These are phyloP conservation scores for Vaccinium corymbosum DNA, from an alignment of 148 eudicot species.

Conservation along the genomic window DNA sequence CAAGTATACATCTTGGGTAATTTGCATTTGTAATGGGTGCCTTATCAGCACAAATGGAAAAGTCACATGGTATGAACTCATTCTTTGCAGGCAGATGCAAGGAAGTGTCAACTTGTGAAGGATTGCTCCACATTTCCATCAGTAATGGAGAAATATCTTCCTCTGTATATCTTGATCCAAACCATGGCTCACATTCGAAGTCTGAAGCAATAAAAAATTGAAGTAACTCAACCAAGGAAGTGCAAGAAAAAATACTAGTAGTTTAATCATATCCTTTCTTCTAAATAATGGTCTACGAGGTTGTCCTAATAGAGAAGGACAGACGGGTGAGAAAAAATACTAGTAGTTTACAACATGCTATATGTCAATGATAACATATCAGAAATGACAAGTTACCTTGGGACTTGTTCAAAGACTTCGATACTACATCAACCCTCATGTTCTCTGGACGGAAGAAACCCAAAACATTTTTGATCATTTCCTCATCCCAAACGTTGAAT, in stretches of 20 bases:
- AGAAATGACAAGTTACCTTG: slow-evolving; percentile 42
- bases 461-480: slow-evolving; percentile 51
- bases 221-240: slow-evolving; percentile 7
- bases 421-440: slow-evolving; percentile 80
- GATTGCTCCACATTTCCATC: slow-evolving; percentile 68
- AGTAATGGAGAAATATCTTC: slow-evolving; percentile 66
- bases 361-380: not conserved
- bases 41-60: slow-evolving; percentile 60
- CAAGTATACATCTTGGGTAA: slow-evolving; percentile 74
- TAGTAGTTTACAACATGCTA: not conserved
- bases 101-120: slow-evolving; percentile 62
- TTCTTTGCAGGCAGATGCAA: slow-evolving; percentile 85
- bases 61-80: slow-evolving; percentile 80
- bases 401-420: slow-evolving; percentile 54
- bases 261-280: slow-evolving; percentile 2
- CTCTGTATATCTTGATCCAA: slow-evolving; percentile 71
- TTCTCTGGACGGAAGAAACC: slow-evolving; percentile 71
- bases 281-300: not conserved
- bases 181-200: slow-evolving; percentile 77
- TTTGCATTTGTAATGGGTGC: slow-evolving; percentile 34
- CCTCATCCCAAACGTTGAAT: slow-evolving; percentile 77
- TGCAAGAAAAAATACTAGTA: not conserved
- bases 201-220: slow-evolving; percentile 37
- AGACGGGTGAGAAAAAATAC: not conserved
- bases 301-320: not conserved